phyloP scores from a whole-genome alignment of 345 rosid species.

The Hirschfeldia incana region DNA sequence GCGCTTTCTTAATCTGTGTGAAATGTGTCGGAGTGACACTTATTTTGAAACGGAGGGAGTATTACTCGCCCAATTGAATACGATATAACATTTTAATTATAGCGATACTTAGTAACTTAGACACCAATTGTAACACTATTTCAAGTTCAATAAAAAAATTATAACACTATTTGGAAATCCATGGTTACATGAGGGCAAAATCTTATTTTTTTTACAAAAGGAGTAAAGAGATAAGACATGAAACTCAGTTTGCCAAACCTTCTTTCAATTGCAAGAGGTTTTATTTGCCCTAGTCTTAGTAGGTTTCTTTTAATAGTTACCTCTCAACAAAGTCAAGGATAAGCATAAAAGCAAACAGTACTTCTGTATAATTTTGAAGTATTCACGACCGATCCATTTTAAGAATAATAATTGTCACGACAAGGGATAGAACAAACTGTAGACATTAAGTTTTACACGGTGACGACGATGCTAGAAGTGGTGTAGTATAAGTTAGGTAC shows the following conservation, averaged over 20 bases:
- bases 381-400: slow-evolving; percentile 18
- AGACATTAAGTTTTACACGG: slow-evolving; percentile 23
- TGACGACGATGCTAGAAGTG: slow-evolving; percentile 25
- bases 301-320: slow-evolving; percentile 31
- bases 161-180: slow-evolving; percentile 20
- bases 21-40: no score
- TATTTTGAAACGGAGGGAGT: no score
- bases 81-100: slow-evolving; percentile 4
- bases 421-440: slow-evolving; percentile 26
- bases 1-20: no score
- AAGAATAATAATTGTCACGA: slow-evolving; percentile 38
- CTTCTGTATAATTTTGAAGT: slow-evolving; percentile 29
- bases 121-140: slow-evolving; percentile 15
- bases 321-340: slow-evolving; percentile 29
- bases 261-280: slow-evolving; percentile 28
- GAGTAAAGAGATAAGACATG: slow-evolving; percentile 24
- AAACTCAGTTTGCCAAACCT: slow-evolving; percentile 24
- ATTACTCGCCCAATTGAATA: slow-evolving; percentile 15
- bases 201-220: slow-evolving; percentile 7
- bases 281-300: slow-evolving; percentile 31
- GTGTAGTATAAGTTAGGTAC: slow-evolving; percentile 13
- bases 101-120: slow-evolving; percentile 12
- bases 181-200: slow-evolving; percentile 13
- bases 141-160: neutral
- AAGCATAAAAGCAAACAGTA: slow-evolving; percentile 35